A percentile compares a stretch with the other conserved stretches of the same genome.
Conservation (phyloP, 495 filamentous ascomycete genomes). For the Neurospora hispaniola region DNA sequence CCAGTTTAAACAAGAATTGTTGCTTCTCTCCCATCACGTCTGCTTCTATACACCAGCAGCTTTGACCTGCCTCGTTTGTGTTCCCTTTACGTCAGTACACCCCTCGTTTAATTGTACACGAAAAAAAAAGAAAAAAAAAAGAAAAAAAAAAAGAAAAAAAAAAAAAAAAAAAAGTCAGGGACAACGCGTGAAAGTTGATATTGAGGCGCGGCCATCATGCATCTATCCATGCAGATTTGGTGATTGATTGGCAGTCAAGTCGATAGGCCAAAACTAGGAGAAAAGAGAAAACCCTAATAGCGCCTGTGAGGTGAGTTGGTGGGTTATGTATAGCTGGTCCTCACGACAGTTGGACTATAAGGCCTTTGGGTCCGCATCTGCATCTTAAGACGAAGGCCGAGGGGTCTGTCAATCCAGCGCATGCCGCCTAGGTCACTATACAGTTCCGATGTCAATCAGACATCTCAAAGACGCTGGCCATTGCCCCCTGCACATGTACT, state of each 20-base stretch:
- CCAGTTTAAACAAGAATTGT: not conserved
- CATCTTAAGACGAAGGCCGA: not conserved
- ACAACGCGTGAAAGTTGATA: not conserved
- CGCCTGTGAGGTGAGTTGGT: not conserved
- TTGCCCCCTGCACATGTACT: not conserved
- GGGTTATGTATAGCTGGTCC: not conserved
- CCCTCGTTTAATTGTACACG: not conserved
- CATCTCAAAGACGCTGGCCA: not conserved
- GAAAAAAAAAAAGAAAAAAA: not conserved
- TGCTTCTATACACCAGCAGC: not conserved
- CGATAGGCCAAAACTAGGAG: not conserved
- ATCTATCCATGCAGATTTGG: not conserved
- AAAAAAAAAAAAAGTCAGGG: not conserved
- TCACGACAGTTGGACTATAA: not conserved
- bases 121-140: not conserved
- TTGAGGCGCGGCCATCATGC: not conserved
- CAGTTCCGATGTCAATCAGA: not conserved
- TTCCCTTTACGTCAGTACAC: not conserved
- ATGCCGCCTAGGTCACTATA: not conserved
- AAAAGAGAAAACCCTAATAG: not conserved
- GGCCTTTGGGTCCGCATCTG: not conserved
- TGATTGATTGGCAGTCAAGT: not conserved
- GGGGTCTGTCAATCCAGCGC: not conserved
- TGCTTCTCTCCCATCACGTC: not conserved
- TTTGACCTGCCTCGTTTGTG: not conserved